Evolutionary conservation across 371 early-diverging fungal genomes (phyloP).

Genomic region (Nosema muscidifuracis): DNA sequence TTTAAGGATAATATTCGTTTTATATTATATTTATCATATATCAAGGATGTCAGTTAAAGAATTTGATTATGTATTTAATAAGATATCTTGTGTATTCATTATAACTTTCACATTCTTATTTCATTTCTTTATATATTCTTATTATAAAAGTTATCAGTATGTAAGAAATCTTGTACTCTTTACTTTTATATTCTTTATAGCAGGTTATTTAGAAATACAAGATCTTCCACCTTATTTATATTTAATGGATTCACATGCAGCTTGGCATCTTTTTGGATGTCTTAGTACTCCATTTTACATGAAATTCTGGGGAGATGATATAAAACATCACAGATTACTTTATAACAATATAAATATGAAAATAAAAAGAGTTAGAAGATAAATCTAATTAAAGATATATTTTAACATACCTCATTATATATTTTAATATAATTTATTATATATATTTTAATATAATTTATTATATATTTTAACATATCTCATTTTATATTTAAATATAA

Average conservation of each 20-base stretch:
- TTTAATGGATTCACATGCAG: constrained; percentile 56
- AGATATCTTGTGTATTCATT: constrained; percentile 37
- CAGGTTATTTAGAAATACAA: constrained; percentile 41
- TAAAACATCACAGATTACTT: background rate
- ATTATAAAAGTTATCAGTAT: constrained; percentile 10
- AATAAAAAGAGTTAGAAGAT: no score
- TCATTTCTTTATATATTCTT: constrained; percentile 19
- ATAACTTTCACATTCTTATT: constrained; percentile 18
- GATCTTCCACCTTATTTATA: constrained; percentile 52
- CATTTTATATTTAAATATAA: no score
- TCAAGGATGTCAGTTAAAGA: constrained; percentile 50
- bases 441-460: no score
- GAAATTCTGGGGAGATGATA: constrained; percentile 34
- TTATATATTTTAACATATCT: no score
- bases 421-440: no score
- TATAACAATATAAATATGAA: background rate
- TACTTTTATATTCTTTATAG: constrained; percentile 28
- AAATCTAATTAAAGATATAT: no score
- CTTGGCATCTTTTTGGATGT: constrained; percentile 48
- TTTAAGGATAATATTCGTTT: background rate
- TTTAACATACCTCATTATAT: no score
- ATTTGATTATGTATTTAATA: constrained; percentile 55
- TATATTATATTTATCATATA: constrained; percentile 42
- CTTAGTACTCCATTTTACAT: constrained; percentile 35
- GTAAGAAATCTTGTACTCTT: constrained; percentile 33